These are phyloP conservation scores for Sanguinoderma infundibulare DNA, from an alignment of 1,284 basidiomycete genomes.

Conservation along the genomic window DNA sequence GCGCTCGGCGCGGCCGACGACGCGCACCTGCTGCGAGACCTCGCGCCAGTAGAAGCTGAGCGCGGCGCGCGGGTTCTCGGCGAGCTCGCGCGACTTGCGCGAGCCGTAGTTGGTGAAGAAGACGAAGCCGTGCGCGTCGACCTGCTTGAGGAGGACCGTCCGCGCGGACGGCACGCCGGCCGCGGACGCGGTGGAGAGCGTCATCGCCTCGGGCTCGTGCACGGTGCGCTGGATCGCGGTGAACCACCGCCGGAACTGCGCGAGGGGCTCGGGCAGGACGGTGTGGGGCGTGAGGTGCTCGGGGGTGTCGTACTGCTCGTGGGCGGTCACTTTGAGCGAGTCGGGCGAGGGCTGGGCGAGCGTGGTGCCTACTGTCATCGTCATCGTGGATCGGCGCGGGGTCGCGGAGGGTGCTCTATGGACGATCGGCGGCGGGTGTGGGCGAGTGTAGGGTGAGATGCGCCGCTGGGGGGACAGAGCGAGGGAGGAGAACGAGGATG, in stretches of 20 bases:
- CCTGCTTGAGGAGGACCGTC: constrained; percentile 91
- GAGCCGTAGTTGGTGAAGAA: constrained; percentile 98
- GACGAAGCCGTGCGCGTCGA: constrained; percentile 86
- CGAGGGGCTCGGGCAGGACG: constrained; percentile 72
- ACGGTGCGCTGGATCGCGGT: constrained; percentile 65
- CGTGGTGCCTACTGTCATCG: constrained; percentile 24
- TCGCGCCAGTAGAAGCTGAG: constrained; percentile 94
- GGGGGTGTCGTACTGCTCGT: constrained; percentile 74
- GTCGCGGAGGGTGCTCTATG: background rate
- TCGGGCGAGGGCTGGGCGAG: constrained; percentile 41
- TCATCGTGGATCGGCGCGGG: no score
- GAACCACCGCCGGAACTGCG: constrained; percentile 89
- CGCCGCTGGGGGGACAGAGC: background rate
- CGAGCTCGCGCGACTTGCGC: constrained; percentile 86
- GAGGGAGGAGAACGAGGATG: background rate
- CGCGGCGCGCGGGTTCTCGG: constrained; percentile 78
- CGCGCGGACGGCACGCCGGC: constrained; percentile 84
- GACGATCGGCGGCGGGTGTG: background rate
- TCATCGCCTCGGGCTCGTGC: constrained; percentile 87
- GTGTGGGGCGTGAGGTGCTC: constrained; percentile 62
- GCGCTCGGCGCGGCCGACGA: constrained; percentile 86
- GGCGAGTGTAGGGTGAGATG: background rate
- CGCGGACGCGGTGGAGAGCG: constrained; percentile 78
- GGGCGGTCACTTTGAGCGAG: constrained; percentile 70
- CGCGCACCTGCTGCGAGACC: constrained; percentile 81